Percentiles rank a stretch among this genome's conserved stretches.
These are phyloP conservation scores for Oidium heveae DNA, from an alignment of 2,329 filamentous ascomycete species.

Conservation along the genomic window DNA sequence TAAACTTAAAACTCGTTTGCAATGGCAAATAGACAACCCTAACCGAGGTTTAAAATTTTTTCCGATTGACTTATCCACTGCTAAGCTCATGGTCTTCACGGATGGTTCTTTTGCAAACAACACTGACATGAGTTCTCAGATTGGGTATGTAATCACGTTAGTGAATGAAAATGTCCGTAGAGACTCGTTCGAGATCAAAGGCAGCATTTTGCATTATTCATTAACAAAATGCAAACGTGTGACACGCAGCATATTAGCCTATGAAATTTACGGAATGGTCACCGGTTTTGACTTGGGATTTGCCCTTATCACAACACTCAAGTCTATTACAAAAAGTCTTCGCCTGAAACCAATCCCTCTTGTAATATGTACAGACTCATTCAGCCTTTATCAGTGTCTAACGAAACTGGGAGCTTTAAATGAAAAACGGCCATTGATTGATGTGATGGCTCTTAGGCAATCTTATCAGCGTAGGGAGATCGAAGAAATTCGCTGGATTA, in stretches of 20 bases:
- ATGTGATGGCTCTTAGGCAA: background rate
- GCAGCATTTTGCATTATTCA: background rate
- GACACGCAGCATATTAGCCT: background rate
- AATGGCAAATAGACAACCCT: background rate
- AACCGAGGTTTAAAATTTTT: background rate
- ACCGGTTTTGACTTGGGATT: background rate
- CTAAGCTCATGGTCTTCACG: background rate
- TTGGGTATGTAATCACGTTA: background rate
- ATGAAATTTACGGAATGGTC: background rate
- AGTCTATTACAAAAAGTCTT: too few species aligned
- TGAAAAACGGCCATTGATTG: too few species aligned
- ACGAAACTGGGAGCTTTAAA: too few species aligned
- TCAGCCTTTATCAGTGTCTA: too few species aligned
- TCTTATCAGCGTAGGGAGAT: background rate
- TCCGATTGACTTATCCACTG: background rate
- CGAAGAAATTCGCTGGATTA: background rate
- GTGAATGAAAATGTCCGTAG: background rate
- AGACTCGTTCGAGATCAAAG: background rate
- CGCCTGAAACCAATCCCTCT: background rate
- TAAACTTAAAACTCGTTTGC: too few species aligned
- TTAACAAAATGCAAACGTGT: background rate
- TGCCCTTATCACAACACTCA: background rate
- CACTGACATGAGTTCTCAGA: background rate
- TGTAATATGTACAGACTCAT: too few species aligned
- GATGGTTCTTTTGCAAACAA: background rate